phyloP scores from a whole-genome alignment of 768 basidiomycete genomes.

The Dentipellis fragilis region DNA sequence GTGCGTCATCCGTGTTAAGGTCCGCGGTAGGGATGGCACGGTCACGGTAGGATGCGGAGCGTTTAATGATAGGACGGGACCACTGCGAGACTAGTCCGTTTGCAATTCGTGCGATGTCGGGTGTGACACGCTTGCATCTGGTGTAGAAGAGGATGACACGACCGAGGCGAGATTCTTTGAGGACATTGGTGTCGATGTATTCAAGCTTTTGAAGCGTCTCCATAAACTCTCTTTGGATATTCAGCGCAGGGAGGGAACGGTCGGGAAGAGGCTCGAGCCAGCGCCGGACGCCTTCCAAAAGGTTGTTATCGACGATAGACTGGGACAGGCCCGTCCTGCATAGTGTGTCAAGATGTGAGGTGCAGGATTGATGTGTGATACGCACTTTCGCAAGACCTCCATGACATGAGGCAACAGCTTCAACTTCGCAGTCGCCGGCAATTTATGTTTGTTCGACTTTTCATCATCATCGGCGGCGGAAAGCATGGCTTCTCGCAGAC shows the following conservation, averaged over 20 bases:
- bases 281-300: conserved; percentile 77
- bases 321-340: conserved; percentile 74
- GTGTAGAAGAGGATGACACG: conserved; percentile 92
- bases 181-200: conserved; percentile 70
- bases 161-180: conserved; percentile 88
- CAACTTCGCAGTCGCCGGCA: conserved; percentile 80
- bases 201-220: conserved; percentile 78
- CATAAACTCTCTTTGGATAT: conserved; percentile 92
- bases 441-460: conserved; percentile 65
- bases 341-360: conserved; percentile 7
- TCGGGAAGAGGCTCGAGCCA: conserved; percentile 96
- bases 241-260: conserved; percentile 85
- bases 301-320: conserved; percentile 91
- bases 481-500: conserved; percentile 85
- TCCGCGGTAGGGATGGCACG: conserved; percentile 54
- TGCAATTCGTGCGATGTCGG: conserved; percentile 73
- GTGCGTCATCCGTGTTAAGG: conserved; percentile 24
- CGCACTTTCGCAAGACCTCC: conserved; percentile 87
- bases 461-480: conserved; percentile 79
- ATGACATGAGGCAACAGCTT: conserved; percentile 82
- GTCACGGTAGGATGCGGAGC: conserved; percentile 74
- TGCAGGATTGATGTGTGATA: conserved; percentile 1
- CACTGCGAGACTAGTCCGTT: conserved; percentile 75
- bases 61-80: conserved; percentile 89
- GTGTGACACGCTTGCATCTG: conserved; percentile 82